Evolutionary conservation across 495 filamentous ascomycete genomes (phyloP).

Genomic region (Lasiosphaeriaceae sp.): DNA sequence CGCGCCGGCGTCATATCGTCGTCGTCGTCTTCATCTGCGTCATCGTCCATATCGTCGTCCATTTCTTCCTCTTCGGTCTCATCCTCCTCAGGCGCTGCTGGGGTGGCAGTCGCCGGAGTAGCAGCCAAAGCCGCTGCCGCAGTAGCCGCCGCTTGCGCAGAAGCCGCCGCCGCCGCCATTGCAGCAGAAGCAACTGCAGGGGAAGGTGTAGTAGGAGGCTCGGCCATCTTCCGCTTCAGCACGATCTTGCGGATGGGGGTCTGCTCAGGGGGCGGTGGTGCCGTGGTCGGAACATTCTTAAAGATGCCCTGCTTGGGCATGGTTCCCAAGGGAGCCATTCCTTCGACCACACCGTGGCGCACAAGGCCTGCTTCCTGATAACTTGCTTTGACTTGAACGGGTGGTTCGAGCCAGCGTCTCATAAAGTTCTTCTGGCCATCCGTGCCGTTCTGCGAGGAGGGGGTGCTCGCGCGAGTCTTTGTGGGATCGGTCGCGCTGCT

Average conservation of each 20-base stretch:
- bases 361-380: slow-evolving; percentile 64
- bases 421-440: slow-evolving; percentile 37
- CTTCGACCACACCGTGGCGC: slow-evolving; percentile 60
- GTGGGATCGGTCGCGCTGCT: slow-evolving; percentile 19
- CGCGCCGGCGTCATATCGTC: not conserved
- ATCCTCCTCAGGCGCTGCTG: slow-evolving; percentile 25
- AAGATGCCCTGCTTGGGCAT: slow-evolving; percentile 50
- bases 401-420: slow-evolving; percentile 69
- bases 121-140: too few relatives aligned
- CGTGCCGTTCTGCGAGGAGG: slow-evolving; percentile 8
- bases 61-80: slow-evolving; percentile 29
- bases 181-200: slow-evolving; percentile 8
- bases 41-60: slow-evolving; percentile 12
- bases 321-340: slow-evolving; percentile 66
- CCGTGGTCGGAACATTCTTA: slow-evolving; percentile 30
- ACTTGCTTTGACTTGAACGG: slow-evolving; percentile 61
- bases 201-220: slow-evolving; percentile 3
- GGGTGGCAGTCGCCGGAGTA: slow-evolving; percentile 2
- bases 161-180: slow-evolving; percentile 2
- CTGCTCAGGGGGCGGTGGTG: slow-evolving; percentile 15
- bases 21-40: slow-evolving; percentile 7
- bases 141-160: too few relatives aligned
- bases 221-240: slow-evolving; percentile 24
- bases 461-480: slow-evolving; percentile 1
- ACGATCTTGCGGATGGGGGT: slow-evolving; percentile 37